Base-by-base conservation (phyloP, 2,329 filamentous ascomycete genomes). In the Phaeosphaeria sp. region DNA sequence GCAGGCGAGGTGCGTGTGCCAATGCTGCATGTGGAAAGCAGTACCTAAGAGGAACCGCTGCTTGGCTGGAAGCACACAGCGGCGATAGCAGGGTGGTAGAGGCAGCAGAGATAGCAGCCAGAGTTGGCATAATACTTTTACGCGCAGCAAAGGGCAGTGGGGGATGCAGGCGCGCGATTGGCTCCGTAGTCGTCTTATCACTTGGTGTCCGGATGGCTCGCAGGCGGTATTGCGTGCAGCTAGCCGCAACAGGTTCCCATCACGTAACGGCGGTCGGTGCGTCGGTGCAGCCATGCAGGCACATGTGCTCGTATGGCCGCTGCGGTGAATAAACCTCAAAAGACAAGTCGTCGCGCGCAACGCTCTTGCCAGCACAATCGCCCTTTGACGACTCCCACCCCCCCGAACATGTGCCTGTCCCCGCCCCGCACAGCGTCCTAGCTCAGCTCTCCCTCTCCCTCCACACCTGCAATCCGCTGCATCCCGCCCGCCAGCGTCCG, bases 11-110 rank as follows among this genome's bases (percentile, higher is more conserved):
- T 70, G 68, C 64, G 65, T 61, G 56, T 58, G 65, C 62, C 64
- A 67, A 68, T 66, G 59, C 58, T 55, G 49, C 61, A 55, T 43
- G 54, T 50, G 62, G 62, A 68, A 70, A 65, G 58, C 65, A 66
- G 71, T 74, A 74, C 72, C 71, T 76, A 76, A 75, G 62, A 75
- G 72, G 65, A 75, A 74, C 60, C 72, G 64, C 52, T 68, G 68
- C 66, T 72, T 72, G 68, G 72, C 59, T 65, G 66, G 56, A 49
- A 58, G 62, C 36, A 11, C 15, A 20, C 3, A 43, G 48, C 52
- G 55, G 59, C 56, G 61, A 58, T 58, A 64, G 64, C 57, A 47
- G 59, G n/a, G 2, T 2, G 30, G 3, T 52, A 66, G 60, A 59
- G 61, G 65, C 63, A 56, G 54, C 62, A 63, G 63, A 59, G 65